A percentile compares a stretch with the other conserved stretches of the same genome.
Conservation (phyloP, 2,329 filamentous ascomycete species). For the Sphaerulina populicola region DNA sequence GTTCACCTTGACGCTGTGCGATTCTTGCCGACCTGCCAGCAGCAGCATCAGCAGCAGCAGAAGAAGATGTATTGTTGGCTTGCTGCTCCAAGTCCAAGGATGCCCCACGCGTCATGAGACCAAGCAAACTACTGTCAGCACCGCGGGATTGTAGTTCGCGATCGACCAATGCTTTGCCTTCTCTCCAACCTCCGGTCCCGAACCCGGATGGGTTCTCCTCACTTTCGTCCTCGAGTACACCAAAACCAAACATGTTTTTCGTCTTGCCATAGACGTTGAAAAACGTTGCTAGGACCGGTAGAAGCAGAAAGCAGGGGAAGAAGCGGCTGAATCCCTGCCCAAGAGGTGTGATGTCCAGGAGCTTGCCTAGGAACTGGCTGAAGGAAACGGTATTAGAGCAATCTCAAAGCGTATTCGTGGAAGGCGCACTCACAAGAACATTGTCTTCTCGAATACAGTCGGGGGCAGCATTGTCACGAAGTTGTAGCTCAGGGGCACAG, state of each 20-base stretch:
- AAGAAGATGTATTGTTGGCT: constrained; percentile 4
- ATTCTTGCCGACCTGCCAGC: neutral
- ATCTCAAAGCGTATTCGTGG: neutral
- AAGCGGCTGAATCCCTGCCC: constrained; percentile 78
- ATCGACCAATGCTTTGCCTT: constrained; percentile 83
- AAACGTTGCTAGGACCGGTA: constrained; percentile 75
- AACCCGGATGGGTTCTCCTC: constrained; percentile 56
- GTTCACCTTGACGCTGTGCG: constrained; percentile 3
- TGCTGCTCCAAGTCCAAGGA: constrained; percentile 26
- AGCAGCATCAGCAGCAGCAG: neutral
- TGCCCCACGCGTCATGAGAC: constrained; percentile 25
- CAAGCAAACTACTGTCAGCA: constrained; percentile 30
- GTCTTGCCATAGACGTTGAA: constrained; percentile 85
- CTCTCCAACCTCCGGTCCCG: constrained; percentile 78
- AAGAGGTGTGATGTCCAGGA: constrained; percentile 74
- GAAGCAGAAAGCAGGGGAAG: constrained; percentile 78
- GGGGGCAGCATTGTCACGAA: constrained; percentile 82
- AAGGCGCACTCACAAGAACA: constrained; percentile 55
- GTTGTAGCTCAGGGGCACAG: constrained; percentile 89
- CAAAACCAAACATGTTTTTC: constrained; percentile 69
- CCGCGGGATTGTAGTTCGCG: constrained; percentile 53
- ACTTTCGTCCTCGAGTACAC: constrained; percentile 67
- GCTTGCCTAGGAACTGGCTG: constrained; percentile 63
- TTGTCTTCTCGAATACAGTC: constrained; percentile 64
- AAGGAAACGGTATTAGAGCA: neutral